Evolutionary conservation across 768 basidiomycete genomes (phyloP).

Genomic region (Tricholomella constricta): DNA sequence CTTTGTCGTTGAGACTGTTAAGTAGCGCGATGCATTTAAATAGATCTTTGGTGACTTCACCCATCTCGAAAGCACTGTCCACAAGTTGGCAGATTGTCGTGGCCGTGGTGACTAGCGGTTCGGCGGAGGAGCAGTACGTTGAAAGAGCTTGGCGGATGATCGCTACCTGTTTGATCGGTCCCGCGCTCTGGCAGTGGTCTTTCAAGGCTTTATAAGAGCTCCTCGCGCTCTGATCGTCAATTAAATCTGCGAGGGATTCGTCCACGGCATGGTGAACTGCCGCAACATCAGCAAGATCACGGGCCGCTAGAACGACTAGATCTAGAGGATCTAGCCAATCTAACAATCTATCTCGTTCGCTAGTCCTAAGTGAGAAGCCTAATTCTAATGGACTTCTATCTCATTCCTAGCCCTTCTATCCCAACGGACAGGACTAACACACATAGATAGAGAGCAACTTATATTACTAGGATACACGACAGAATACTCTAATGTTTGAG

Average conservation of each 20-base stretch:
- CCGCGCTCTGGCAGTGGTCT: background rate
- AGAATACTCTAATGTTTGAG: background rate
- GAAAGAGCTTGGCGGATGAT: background rate
- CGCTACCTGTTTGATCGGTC: conserved; percentile 1
- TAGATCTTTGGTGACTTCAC: background rate
- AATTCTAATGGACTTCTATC: background rate
- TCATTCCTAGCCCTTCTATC: background rate
- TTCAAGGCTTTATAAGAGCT: background rate
- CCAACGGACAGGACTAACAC: background rate
- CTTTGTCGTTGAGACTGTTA: background rate
- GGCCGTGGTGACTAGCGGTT: background rate
- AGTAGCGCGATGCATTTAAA: background rate
- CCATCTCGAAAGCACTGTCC: background rate
- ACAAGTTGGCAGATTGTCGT: background rate
- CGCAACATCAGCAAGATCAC: background rate
- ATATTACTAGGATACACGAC: no score
- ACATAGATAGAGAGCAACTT: background rate
- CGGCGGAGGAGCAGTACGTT: background rate
- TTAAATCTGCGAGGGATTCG: no score
- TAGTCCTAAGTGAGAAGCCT: background rate
- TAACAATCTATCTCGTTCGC: background rate
- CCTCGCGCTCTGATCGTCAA: background rate
- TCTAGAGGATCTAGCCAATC: background rate
- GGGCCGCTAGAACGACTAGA: background rate
- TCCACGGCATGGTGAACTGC: no score